Conservation (phyloP, 2,329 filamentous ascomycete genomes). For the Trichoderma guizhouense region DNA sequence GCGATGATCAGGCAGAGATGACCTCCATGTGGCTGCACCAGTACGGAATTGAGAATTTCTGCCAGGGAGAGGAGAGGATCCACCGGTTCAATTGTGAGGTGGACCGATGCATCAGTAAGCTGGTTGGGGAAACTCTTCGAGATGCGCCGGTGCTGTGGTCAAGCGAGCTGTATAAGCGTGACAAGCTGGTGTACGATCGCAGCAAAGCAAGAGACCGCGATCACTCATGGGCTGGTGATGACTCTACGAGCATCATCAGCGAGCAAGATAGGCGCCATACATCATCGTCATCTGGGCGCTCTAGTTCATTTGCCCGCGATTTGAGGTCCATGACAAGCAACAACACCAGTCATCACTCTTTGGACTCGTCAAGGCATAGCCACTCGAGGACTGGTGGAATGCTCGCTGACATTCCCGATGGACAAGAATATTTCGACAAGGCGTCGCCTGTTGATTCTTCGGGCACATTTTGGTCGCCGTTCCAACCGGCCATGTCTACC, state of each 20-base stretch:
- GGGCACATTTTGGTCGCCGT: slow-evolving; percentile 86
- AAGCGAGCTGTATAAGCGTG: slow-evolving; percentile 79
- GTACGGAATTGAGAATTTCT: slow-evolving; percentile 86
- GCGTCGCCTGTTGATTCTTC: slow-evolving; percentile 69
- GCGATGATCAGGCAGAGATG: slow-evolving; percentile 89
- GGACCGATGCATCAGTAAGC: slow-evolving; percentile 77
- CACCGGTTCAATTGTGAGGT: slow-evolving; percentile 92
- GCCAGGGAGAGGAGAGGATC: slow-evolving; percentile 88
- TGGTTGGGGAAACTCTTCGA: slow-evolving; percentile 79
- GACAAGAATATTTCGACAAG: slow-evolving; percentile 67
- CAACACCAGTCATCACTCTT: slow-evolving; percentile 66
- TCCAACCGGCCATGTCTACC: slow-evolving; percentile 65
- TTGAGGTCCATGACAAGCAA: slow-evolving; percentile 43
- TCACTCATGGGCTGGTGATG: slow-evolving; percentile 45
- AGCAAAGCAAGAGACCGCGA: slow-evolving; percentile 44
- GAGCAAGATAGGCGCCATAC: slow-evolving; percentile 51
- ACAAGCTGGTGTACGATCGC: slow-evolving; percentile 61
- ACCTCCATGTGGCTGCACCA: slow-evolving; percentile 79
- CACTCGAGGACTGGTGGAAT: slow-evolving; percentile 54
- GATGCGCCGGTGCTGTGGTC: slow-evolving; percentile 90
- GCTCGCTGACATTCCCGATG: slow-evolving; percentile 64
- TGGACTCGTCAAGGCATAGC: slow-evolving; percentile 66
- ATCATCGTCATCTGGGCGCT: slow-evolving; percentile 41
- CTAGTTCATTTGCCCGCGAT: slow-evolving; percentile 54
- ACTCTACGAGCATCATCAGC: slow-evolving; percentile 52